Base-by-base conservation (phyloP, 2,329 filamentous ascomycete genomes). In the Fusarium sp. region DNA sequence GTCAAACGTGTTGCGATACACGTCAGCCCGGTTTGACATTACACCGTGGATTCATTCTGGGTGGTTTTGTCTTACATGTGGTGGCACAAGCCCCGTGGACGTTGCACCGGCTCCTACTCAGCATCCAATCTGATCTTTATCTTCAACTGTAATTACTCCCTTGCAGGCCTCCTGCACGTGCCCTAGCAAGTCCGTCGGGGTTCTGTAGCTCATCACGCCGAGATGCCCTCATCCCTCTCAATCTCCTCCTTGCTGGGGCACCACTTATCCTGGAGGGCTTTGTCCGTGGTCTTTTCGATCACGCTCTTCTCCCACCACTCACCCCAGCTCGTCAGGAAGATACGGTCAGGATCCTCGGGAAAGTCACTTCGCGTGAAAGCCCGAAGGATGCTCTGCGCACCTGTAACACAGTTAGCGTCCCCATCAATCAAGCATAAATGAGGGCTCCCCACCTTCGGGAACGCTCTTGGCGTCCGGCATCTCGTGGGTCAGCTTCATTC, bases 251-350 rank as follows among this genome's bases (percentile, higher is more conserved):
- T 84, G 57, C 81, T 84, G 0, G 85, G 85, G 27, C 80, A 86
- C 87, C 87, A 89, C 75, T 86, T 88, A 42, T 89, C 83, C 80
- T 89, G 88, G 4, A 89, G 80, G 1, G 73, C 70, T 79, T 84
- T 84, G 62, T 89, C 86, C 4, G 88, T 78, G 2, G 81, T 80
- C 64, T 81, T 79, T 14, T 74, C 81, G 61, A 85, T 85, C 3
- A 85, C 81, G 5, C 84, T 81, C 77, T 84, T 87, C 16, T 81
- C 75, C 87, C 87, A 89, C 87, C 87, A 90, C 80, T 89, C 87
- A 2, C 88, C 88, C 87, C 87, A 89, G 73, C 87, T 88, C 0
- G 87, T 89, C 54, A 90, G 74, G 77, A 89, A 89, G 64, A 89
- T 87, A 60, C 84, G 84, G 20, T 89, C 85, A 0, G 84, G 85